phyloP scores from a whole-genome alignment of 2,329 filamentous ascomycete genomes.

The Passalora sequoiae region DNA sequence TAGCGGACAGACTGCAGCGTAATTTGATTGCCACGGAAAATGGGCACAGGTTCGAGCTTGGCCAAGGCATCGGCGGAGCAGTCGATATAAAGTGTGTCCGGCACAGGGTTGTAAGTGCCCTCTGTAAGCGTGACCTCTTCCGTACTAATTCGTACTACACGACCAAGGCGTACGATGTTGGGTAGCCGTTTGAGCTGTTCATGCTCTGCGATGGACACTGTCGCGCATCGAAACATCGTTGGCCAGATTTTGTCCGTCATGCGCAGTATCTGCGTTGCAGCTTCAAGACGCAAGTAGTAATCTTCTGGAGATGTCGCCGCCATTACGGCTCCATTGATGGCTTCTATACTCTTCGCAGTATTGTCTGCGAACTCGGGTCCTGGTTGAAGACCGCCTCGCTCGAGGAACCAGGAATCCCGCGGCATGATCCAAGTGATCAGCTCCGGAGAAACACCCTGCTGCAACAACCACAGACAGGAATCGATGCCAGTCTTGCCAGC shows the following conservation, averaged over 20 bases:
- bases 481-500: slow-evolving; percentile 23
- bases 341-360: slow-evolving; percentile 1
- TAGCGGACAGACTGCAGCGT: slow-evolving; percentile 18
- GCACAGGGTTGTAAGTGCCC: slow-evolving; percentile 2
- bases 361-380: slow-evolving; percentile 3
- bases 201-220: slow-evolving; percentile 15
- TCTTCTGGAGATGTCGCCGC: slow-evolving; percentile 13
- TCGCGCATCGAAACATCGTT: slow-evolving; percentile 18
- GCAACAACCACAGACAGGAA: slow-evolving; percentile 18
- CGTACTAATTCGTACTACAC: slow-evolving; percentile 8
- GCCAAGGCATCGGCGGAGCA: slow-evolving; percentile 15
- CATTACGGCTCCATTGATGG: slow-evolving; percentile 9
- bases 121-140: slow-evolving; percentile 11
- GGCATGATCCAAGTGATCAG: slow-evolving; percentile 24
- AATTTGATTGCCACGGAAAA: slow-evolving; percentile 15
- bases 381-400: slow-evolving; percentile 14
- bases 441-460: slow-evolving; percentile 7
- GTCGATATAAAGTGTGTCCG: slow-evolving; percentile 20
- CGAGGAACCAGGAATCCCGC: slow-evolving; percentile 16
- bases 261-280: slow-evolving; percentile 5
- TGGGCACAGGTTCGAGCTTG: slow-evolving; percentile 8
- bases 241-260: slow-evolving; percentile 12
- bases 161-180: slow-evolving; percentile 15
- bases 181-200: slow-evolving; percentile 14
- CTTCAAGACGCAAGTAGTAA: slow-evolving; percentile 7